Base-by-base conservation (phyloP, 495 filamentous ascomycete species). In the Penicillium coprophilum region DNA sequence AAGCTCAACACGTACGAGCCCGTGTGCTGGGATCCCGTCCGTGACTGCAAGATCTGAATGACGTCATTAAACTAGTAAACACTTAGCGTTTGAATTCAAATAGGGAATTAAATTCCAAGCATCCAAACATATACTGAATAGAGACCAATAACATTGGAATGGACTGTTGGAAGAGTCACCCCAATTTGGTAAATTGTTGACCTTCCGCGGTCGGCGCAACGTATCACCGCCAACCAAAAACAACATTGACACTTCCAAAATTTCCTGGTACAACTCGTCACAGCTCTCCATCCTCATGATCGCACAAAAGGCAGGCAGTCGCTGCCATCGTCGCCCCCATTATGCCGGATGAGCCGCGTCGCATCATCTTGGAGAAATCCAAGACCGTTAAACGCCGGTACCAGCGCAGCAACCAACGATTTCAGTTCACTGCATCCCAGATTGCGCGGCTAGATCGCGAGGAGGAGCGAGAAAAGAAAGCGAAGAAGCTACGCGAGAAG, bases 11-110 rank as follows among this genome's bases (percentile, higher is more conserved):
- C 74, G 41, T 84, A 87, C 69, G 70, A 75, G 51, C 87, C 88
- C 5, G 84, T 85, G 46, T 78, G 80, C 58, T 95, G 90, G 90
- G 90, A 93, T 67, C 90, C 90, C 2, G 83, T 84, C 0, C 77
- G 65, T 10, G 71, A 72, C 46, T 66, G 64, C 55, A 63, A 67
- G 56, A 46, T 61, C 44, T 71, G 65, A 40, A 64, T 41, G 43
- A 38, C 41, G 41, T 54, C 43, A 46, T 12, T 1, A 15, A 15
- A 32, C n/a, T 31, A 52, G 38, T 38, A 71, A 6, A 65, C 71
- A 5, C 46, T 64, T 39, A 75, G 56, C 12, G 10, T 19, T 31
- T 13, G 27, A 4, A 9, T 43, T 23, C 4, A 27, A 19, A 13
- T 30, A n/a, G 4, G 2, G 7, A 17, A 38, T 17, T 0, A 38